phyloP scores from a whole-genome alignment of 176 grass and related monocot genomes.

The Neostapfia colusana region DNA sequence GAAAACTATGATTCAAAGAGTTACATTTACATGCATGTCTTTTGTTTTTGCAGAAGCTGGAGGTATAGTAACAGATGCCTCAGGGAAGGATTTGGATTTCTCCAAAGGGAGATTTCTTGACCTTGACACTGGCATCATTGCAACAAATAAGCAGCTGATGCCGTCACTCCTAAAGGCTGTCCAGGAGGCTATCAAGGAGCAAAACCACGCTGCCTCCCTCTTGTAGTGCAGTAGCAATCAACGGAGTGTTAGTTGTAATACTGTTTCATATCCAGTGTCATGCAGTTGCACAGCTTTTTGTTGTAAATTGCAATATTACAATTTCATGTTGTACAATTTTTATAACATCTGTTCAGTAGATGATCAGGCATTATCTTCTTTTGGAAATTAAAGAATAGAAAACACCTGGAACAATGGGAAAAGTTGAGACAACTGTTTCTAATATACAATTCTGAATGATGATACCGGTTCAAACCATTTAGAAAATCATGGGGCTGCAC shows the following conservation, averaged over 20 bases:
- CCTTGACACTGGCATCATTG: slow-evolving; percentile 86
- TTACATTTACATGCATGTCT: background rate
- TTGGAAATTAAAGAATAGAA: background rate
- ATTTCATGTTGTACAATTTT: background rate
- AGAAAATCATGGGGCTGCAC: background rate
- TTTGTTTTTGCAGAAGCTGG: slow-evolving; percentile 74
- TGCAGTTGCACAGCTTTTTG: background rate
- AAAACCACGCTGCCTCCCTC: slow-evolving; percentile 56
- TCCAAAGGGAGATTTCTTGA: slow-evolving; percentile 87
- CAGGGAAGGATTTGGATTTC: slow-evolving; percentile 85
- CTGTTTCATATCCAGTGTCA: background rate
- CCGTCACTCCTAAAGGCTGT: slow-evolving; percentile 64
- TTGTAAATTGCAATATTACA: background rate
- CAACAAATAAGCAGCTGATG: slow-evolving; percentile 79
- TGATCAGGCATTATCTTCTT: background rate
- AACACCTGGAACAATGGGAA: background rate
- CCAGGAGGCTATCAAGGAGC: slow-evolving; percentile 66
- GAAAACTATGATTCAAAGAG: background rate
- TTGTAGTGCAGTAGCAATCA: slow-evolving; percentile 42
- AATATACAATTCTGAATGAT: background rate
- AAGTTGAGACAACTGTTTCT: background rate
- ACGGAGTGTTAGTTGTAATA: background rate
- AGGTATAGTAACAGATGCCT: slow-evolving; percentile 85
- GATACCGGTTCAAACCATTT: background rate
- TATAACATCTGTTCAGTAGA: background rate